These are phyloP conservation scores for Candida sakaeoensis DNA, from an alignment of 805 yeast species.

Conservation along the genomic window DNA sequence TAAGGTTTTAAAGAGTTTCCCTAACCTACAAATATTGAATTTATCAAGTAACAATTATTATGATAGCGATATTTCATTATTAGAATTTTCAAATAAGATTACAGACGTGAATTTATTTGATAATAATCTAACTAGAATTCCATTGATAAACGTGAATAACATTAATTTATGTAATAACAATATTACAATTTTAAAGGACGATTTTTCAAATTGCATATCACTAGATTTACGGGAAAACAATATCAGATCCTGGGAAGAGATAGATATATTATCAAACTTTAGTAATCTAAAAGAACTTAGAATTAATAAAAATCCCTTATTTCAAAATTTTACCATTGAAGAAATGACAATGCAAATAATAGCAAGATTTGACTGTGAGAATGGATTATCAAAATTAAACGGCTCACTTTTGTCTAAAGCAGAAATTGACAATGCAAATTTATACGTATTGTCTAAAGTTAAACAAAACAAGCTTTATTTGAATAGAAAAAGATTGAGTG, in stretches of 20 bases:
- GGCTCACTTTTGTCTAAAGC: slow-evolving; percentile 48
- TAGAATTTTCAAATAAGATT: slow-evolving; percentile 10
- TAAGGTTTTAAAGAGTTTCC: slow-evolving; percentile 29
- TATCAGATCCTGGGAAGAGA: slow-evolving; percentile 42
- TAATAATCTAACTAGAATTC: slow-evolving; percentile 37
- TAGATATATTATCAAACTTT: slow-evolving; percentile 36
- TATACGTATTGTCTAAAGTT: slow-evolving; percentile 58
- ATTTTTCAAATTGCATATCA: background rate
- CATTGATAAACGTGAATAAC: slow-evolving; percentile 14
- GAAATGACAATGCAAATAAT: slow-evolving; percentile 38
- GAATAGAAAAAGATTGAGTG: slow-evolving; percentile 37
- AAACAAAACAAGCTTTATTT: slow-evolving; percentile 19
- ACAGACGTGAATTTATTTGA: slow-evolving; percentile 31
- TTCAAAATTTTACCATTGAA: slow-evolving; percentile 19
- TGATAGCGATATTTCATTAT: slow-evolving; percentile 14
- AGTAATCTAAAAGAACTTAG: slow-evolving; percentile 43
- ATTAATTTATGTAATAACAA: slow-evolving; percentile 4
- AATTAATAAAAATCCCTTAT: slow-evolving; percentile 53
- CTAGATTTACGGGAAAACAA: slow-evolving; percentile 54
- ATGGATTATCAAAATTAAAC: slow-evolving; percentile 43
- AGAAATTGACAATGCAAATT: slow-evolving; percentile 62
- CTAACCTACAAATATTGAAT: slow-evolving; percentile 28
- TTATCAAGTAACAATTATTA: slow-evolving; percentile 33
- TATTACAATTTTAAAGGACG: background rate
- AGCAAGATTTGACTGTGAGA: slow-evolving; percentile 36